phyloP scores from a whole-genome alignment of 345 rosid genomes.

The Bruguiera gymnorhiza region DNA sequence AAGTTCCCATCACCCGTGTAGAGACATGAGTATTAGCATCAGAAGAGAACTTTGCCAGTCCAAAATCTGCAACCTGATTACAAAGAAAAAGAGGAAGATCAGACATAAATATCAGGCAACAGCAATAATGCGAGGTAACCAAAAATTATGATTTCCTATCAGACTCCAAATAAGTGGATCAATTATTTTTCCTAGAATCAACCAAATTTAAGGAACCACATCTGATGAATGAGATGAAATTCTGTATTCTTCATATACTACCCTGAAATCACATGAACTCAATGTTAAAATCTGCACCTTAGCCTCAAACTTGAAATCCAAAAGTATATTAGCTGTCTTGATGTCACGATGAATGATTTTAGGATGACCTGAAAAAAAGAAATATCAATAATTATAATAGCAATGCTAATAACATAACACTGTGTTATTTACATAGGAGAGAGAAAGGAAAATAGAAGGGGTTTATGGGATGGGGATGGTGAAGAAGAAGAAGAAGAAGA shows the following conservation, averaged over 20 bases:
- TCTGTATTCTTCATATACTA: not conserved
- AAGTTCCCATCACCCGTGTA: conserved; percentile 96
- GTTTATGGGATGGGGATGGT: not conserved
- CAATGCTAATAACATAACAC: not conserved
- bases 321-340: conserved; percentile 76
- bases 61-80: conserved; percentile 91
- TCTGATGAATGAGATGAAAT: not conserved
- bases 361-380: conserved; percentile 63
- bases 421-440: not conserved
- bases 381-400: not conserved
- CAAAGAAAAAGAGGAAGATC: conserved; percentile 1
- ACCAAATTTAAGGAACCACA: not conserved
- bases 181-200: not conserved
- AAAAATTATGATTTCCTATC: not conserved
- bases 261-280: not conserved
- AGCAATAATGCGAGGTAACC: not conserved
- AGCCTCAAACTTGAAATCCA: conserved; percentile 85
- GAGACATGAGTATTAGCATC: conserved; percentile 88
- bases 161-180: not conserved
- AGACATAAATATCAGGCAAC: not conserved
- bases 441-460: not conserved
- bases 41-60: conserved; percentile 77
- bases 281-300: conserved; percentile 44
- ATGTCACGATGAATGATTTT: conserved; percentile 93
- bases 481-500: not conserved